Base-by-base conservation (phyloP, 2,329 filamentous ascomycete species). In the Didymella glomerata region DNA sequence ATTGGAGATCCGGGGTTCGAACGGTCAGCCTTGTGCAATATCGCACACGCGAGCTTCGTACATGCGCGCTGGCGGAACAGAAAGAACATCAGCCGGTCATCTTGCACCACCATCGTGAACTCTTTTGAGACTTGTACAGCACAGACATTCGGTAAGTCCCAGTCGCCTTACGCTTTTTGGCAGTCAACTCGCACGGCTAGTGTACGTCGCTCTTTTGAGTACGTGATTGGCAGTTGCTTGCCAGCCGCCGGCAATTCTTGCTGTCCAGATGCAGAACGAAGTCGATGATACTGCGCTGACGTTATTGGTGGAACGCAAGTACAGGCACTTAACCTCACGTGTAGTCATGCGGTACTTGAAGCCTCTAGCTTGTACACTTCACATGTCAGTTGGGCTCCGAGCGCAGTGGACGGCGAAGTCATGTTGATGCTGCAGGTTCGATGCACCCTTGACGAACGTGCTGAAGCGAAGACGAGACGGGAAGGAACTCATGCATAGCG, bases 1-100 rank as follows among this genome's bases (percentile, higher is more conserved):
- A 62, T 41, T 57, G 63, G 56, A 58, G 54, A 62, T 51, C 58
- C 61, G 60, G 66, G 65, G 64, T 63, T 48, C 48, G 54, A 53
- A 60, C 54, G 52, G 46, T 62, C 63, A 68, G 68, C 64, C 64
- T 61, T 67, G 65, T 58, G 57, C 46, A 58, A 58, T 53, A 57
- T 61, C 51, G 49, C 56, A 59, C 56, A 59, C 56, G 50, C 56
- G 56, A 59, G 46, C 41, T 46, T 45, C 30, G 54, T 50, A 40
- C 55, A 48, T 63, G 48, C 47, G 41, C 32, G 41, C 36, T 51
- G 42, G 32, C 49, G 50, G 56, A 54, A 46, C 54, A 25, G 32
- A 49, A 32, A 46, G 44, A 54, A 49, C 46, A 59, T 59, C 56
- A 59, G 56, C 56, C 56, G 56, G 56, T 59, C 50, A 54, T 59